Percentiles rank a stretch among this genome's conserved stretches.
Evolutionary conservation across 2,329 filamentous ascomycete genomes (phyloP).

Genomic region (Phaeosphaeriaceae sp.): DNA sequence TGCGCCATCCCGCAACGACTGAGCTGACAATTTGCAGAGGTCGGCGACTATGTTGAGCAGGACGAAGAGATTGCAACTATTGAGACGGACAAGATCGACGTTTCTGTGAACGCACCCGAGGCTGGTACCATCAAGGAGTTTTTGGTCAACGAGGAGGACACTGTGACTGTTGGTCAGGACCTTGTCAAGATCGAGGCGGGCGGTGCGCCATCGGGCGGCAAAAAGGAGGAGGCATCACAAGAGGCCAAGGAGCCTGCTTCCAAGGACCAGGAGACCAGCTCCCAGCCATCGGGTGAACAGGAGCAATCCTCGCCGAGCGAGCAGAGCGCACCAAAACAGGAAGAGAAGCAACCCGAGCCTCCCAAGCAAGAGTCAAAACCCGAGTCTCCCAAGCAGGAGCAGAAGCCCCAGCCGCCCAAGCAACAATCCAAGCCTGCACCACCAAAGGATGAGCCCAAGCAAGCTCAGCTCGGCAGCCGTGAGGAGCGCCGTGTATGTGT

Average conservation of each 20-base stretch:
- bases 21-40: conserved; percentile 56
- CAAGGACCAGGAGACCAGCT: conserved; percentile 63
- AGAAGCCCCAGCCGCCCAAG: conserved; percentile 46
- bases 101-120: conserved; percentile 92
- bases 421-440: conserved; percentile 31
- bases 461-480: conserved; percentile 68
- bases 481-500: conserved; percentile 84
- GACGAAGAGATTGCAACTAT: conserved; percentile 99
- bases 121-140: conserved; percentile 92
- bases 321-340: conserved; percentile 45
- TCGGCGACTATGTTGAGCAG: conserved; percentile 92
- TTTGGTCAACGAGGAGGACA: conserved; percentile 91
- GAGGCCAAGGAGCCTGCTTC: conserved; percentile 68
- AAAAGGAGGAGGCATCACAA: conserved; percentile 62
- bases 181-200: conserved; percentile 82
- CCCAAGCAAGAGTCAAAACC: conserved; percentile 52
- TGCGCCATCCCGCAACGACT: neutral
- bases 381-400: conserved; percentile 47
- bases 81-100: conserved; percentile 99
- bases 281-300: conserved; percentile 60
- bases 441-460: conserved; percentile 38
- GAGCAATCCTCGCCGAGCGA: conserved; percentile 52
- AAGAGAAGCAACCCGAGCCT: conserved; percentile 45
- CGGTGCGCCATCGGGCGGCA: conserved; percentile 59
- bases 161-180: conserved; percentile 92